Percentiles rank a stretch among this genome's conserved stretches.
Conservation (phyloP, 2,329 filamentous ascomycete species). For the Neofusicoccum parvum region DNA sequence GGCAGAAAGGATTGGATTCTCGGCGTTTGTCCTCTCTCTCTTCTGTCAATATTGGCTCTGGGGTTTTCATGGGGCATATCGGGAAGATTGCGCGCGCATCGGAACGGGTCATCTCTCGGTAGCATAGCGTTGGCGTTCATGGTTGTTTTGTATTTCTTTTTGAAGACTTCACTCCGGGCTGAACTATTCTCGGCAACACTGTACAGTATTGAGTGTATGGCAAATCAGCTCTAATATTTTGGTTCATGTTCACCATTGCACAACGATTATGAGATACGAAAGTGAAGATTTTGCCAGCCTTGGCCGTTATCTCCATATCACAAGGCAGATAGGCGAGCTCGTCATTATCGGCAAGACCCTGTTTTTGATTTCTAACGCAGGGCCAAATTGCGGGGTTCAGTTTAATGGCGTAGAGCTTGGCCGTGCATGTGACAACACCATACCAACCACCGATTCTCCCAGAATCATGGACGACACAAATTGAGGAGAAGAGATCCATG, state of each 20-base stretch:
- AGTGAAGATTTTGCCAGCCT: too few relatives aligned
- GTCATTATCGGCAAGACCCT: not conserved
- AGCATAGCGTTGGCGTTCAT: constrained; percentile 21
- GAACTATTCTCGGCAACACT: not conserved
- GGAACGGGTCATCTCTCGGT: not conserved
- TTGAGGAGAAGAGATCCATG: too few relatives aligned
- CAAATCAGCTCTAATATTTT: not conserved
- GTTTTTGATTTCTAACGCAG: not conserved
- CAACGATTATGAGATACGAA: too few relatives aligned
- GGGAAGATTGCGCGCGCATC: not conserved
- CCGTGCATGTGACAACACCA: not conserved
- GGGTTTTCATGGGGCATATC: not conserved
- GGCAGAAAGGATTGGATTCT: not conserved
- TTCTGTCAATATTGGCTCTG: not conserved
- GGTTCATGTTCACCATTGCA: not conserved
- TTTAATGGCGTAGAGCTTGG: not conserved
- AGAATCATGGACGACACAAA: too few relatives aligned
- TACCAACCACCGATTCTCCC: too few relatives aligned
- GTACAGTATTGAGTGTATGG: not conserved
- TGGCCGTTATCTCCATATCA: too few relatives aligned
- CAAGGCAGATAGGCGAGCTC: too few relatives aligned
- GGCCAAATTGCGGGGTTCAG: not conserved
- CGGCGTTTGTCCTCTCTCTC: not conserved
- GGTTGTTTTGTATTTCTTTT: not conserved
- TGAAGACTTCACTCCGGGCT: not conserved